Evolutionary conservation across 176 grass and related monocot genomes (phyloP).

Genomic region (Areca catechu): DNA sequence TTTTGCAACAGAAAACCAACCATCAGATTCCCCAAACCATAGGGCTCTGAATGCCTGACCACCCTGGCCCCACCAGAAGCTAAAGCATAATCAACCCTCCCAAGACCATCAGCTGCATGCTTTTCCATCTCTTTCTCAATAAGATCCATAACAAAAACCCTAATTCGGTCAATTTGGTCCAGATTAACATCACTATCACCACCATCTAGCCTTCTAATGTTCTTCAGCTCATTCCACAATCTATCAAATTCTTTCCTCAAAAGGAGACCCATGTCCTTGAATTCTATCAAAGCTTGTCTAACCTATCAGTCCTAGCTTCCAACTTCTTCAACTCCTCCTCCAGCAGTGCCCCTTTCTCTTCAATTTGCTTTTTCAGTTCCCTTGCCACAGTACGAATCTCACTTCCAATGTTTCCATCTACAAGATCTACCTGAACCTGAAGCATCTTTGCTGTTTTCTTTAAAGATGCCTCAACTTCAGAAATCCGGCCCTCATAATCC

Average conservation of each 20-base stretch:
- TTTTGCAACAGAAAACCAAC: slow-evolving; percentile 10
- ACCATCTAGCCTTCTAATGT: slow-evolving; percentile 8
- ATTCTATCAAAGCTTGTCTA: slow-evolving; percentile 39
- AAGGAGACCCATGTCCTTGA: slow-evolving; percentile 42
- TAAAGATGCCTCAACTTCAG: slow-evolving; percentile 7
- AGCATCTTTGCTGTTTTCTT: slow-evolving; percentile 8
- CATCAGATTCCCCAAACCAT: slow-evolving; percentile 20
- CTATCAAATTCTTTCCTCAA: slow-evolving; percentile 53
- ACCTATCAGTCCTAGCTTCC: slow-evolving; percentile 32
- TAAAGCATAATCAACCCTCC: slow-evolving; percentile 76
- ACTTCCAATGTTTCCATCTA: slow-evolving; percentile 74
- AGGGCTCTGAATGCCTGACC: slow-evolving; percentile 50
- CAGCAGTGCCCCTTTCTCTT: slow-evolving; percentile 48
- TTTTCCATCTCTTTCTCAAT: slow-evolving; percentile 68
- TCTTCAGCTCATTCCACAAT: slow-evolving; percentile 47
- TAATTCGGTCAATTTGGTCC: slow-evolving; percentile 60
- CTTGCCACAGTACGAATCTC: slow-evolving; percentile 32
- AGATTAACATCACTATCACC: slow-evolving; percentile 31
- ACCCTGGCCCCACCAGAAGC: slow-evolving; percentile 59
- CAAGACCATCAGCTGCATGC: slow-evolving; percentile 82
- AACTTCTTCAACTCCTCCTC: slow-evolving; percentile 38
- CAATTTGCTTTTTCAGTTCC: slow-evolving; percentile 33
- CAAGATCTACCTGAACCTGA: slow-evolving; percentile 6
- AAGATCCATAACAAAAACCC: slow-evolving; percentile 59
- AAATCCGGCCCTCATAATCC: slow-evolving; percentile 33